Evolutionary conservation across 306 rosid genomes (phyloP).

Genomic region (Dalbergia cochinchinensis): DNA sequence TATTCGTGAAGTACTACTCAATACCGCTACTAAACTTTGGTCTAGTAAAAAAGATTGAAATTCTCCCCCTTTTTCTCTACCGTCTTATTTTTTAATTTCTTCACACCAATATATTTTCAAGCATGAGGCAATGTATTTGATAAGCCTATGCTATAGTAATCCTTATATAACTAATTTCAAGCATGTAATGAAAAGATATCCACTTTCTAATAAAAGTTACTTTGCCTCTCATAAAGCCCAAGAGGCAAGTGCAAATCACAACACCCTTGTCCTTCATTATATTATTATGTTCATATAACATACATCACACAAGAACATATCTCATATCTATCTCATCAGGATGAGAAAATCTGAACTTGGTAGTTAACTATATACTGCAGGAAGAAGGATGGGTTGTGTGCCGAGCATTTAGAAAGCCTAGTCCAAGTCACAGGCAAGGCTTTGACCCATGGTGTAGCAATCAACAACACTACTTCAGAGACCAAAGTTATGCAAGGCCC

Average conservation of each 20-base stretch:
- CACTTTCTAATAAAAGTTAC: constrained; percentile 43
- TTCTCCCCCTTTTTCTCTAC: neutral
- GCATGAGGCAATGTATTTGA: neutral
- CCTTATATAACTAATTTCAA: constrained; percentile 20
- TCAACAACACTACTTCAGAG: constrained; percentile 58
- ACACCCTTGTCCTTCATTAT: constrained; percentile 31
- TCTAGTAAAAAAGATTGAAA: neutral
- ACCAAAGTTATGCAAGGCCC: constrained; percentile 53
- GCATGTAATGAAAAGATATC: constrained; percentile 33
- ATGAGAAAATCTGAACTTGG: constrained; percentile 11
- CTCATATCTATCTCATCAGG: neutral
- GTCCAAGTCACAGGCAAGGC: constrained; percentile 75
- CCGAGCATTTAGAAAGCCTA: constrained; percentile 83
- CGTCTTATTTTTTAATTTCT: neutral
- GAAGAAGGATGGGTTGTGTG: constrained; percentile 99
- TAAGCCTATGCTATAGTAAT: neutral
- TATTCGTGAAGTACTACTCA: neutral
- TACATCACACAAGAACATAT: neutral
- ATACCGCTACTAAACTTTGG: neutral
- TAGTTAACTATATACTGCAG: constrained; percentile 48
- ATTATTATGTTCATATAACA: neutral
- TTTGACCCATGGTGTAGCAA: constrained; percentile 65
- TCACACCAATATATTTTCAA: constrained; percentile 7
- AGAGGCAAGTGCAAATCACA: constrained; percentile 35
- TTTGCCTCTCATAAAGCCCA: constrained; percentile 42